Evolutionary conservation across 2,329 filamentous ascomycete species (phyloP), one percentile per base, ranked within the genome.

Genomic region (Diplodia seriata): DNA sequence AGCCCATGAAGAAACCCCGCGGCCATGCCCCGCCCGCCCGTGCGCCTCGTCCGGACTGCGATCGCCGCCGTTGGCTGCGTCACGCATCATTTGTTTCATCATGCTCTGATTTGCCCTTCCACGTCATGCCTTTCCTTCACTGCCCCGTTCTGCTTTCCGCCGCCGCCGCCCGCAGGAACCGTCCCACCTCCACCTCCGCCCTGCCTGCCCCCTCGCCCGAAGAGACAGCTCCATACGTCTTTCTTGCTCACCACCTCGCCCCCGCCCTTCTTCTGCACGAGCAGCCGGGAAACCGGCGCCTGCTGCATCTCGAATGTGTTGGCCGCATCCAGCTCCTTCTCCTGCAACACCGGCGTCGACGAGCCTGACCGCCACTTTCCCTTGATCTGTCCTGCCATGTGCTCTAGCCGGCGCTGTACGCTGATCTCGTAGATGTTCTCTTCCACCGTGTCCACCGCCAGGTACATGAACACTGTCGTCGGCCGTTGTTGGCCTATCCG

Each of bases 381-480:
- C 23, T 67, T 67, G 12, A 54, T 31, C 55, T 47, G 47, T 20
- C 79, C 82, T 1, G 84, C 85, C 76, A 97, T 90, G 75, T 97
- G 93, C 67, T 90, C 88, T 72, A 97, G 82, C 3, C 94, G 89
- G 33, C 93, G 86, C 69, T 86, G 84, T 1, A 97, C 92, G 0
- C 92, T 95, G 40, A 97, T 86, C 69, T 94, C 88, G 79, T 98
- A 93, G 70, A 98, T 96, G 1, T 91, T 91, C 80, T 97, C 91
- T 76, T 99, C 95, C 0, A 98, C 92, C 0, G 94, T 97, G 63
- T 91, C 92, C 18, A 90, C 88, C n/a, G 97, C 87, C 2, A 98
- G 85, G 76, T 98, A 98, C 78, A 97, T 90, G 91, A 94, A 98
- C 1, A 98, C 93, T 0, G 92, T 97, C 0, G 95, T 99, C 71